Conservation (phyloP, 2,329 filamentous ascomycete species). For the Pyrenophora teres region DNA sequence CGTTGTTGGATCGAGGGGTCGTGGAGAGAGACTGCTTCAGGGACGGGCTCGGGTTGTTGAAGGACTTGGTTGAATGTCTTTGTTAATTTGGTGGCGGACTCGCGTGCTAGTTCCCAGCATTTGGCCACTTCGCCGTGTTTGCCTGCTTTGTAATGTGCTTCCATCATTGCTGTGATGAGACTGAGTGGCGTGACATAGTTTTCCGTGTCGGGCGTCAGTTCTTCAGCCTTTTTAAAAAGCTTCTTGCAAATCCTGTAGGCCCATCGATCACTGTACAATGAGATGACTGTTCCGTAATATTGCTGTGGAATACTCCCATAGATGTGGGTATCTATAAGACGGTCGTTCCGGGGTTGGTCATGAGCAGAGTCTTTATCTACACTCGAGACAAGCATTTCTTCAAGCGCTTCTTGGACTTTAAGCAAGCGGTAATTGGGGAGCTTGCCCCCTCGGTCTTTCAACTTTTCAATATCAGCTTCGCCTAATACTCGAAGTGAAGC, state of each 20-base stretch:
- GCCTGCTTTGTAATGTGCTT: slow-evolving; percentile 62
- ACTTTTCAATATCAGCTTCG: slow-evolving; percentile 23
- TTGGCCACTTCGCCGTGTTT: slow-evolving; percentile 65
- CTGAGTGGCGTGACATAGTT: slow-evolving; percentile 41
- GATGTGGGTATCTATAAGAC: slow-evolving; percentile 31
- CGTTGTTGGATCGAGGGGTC: slow-evolving; percentile 26
- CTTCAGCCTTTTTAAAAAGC: slow-evolving; percentile 29
- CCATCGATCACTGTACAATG: slow-evolving; percentile 56
- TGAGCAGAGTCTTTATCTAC: slow-evolving; percentile 38
- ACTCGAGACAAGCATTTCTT: slow-evolving; percentile 30
- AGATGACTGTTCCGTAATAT: slow-evolving; percentile 62
- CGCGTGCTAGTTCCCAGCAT: slow-evolving; percentile 68
- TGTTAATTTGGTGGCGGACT: slow-evolving; percentile 53
- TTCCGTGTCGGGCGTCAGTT: slow-evolving; percentile 17
- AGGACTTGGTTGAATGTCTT: slow-evolving; percentile 40
- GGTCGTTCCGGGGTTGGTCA: slow-evolving; percentile 31
- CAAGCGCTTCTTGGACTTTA: slow-evolving; percentile 34
- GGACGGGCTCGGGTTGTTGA: slow-evolving; percentile 38
- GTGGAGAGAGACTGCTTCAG: slow-evolving; percentile 25
- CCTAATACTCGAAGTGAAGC: slow-evolving; percentile 41
- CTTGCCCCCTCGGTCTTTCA: slow-evolving; percentile 18
- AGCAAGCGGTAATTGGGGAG: slow-evolving; percentile 27
- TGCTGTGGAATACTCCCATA: slow-evolving; percentile 54
- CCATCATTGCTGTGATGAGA: slow-evolving; percentile 65
- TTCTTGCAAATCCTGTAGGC: slow-evolving; percentile 50